Conservation (phyloP, 352 stramenopile species). For the Blastocystis sp. region DNA sequence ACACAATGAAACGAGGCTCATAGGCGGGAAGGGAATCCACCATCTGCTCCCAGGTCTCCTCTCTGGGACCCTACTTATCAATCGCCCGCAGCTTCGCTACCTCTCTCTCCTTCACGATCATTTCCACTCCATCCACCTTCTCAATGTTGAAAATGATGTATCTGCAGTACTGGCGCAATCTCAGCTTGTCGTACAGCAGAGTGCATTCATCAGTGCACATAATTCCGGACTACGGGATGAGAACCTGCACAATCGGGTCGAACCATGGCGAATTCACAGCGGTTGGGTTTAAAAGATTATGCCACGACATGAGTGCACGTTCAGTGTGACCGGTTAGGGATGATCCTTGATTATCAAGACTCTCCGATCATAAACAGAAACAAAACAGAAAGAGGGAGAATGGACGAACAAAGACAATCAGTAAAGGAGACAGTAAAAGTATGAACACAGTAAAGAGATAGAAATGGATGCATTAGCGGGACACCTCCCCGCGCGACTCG, state of each 20-base stretch:
- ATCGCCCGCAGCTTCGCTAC: background rate
- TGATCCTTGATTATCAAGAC: background rate
- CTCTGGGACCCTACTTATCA: conserved; percentile 30
- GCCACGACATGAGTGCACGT: background rate
- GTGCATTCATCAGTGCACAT: conserved; percentile 40
- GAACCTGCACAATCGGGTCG: background rate
- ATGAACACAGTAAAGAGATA: background rate
- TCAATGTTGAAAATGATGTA: conserved; percentile 57
- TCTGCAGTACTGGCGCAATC: conserved; percentile 54
- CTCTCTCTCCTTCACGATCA: conserved; percentile 50
- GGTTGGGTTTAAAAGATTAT: background rate
- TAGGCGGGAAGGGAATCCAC: conserved; percentile 48
- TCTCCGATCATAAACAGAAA: background rate
- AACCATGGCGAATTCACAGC: background rate
- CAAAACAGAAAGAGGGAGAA: too few relatives aligned
- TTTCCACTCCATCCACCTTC: conserved; percentile 40
- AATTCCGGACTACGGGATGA: conserved; percentile 57
- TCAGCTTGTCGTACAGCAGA: conserved; percentile 49
- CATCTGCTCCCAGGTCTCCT: conserved; percentile 55
- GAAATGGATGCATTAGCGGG: background rate
- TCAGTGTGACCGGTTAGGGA: background rate
- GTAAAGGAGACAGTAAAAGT: background rate
- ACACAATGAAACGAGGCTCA: conserved; percentile 55
- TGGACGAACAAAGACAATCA: background rate
- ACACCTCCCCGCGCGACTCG: background rate